A percentile compares a stretch with the other conserved stretches of the same genome.
These are phyloP conservation scores for Flagelloscypha sp. DNA, from an alignment of 768 basidiomycete genomes.

Conservation along the genomic window DNA sequence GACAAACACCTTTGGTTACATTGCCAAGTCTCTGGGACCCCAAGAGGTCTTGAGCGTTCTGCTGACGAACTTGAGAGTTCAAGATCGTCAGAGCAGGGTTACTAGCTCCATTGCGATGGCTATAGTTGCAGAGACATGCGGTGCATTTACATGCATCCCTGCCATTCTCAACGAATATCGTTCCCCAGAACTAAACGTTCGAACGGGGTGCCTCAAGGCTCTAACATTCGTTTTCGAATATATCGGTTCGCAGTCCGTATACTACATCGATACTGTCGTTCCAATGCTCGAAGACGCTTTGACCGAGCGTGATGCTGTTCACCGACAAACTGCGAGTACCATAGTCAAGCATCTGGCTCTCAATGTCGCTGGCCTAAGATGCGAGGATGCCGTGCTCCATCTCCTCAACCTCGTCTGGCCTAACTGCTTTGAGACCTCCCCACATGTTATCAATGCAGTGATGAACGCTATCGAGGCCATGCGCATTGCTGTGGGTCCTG, in stretches of 20 bases:
- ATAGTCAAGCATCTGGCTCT: constrained; percentile 98
- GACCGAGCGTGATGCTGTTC: constrained; percentile 96
- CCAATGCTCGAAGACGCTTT: constrained; percentile 98
- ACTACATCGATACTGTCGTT: constrained; percentile 95
- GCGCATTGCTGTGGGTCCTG: constrained; percentile 92
- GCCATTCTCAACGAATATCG: constrained; percentile 98
- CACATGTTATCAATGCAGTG: constrained; percentile 95
- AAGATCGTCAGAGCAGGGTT: constrained; percentile 97
- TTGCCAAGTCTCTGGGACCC: constrained; percentile 97
- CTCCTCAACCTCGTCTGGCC: constrained; percentile 99
- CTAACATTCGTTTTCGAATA: constrained; percentile 99
- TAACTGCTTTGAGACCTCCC: constrained; percentile 96
- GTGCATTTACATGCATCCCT: constrained; percentile 98
- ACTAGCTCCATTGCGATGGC: constrained; percentile 98
- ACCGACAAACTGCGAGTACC: constrained; percentile 94
- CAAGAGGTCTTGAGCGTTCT: constrained; percentile 96
- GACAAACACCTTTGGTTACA: constrained; percentile 99
- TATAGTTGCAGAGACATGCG: constrained; percentile 90
- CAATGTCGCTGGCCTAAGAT: constrained; percentile 93
- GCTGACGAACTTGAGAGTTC: constrained; percentile 92
- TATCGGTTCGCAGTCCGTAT: constrained; percentile 88
- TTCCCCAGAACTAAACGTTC: constrained; percentile 95
- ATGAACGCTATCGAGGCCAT: constrained; percentile 99
- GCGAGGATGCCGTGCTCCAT: constrained; percentile 97
- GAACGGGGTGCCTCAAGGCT: constrained; percentile 97